These are phyloP conservation scores for Ascoidea tarda DNA, from an alignment of 805 yeast species.

Conservation along the genomic window DNA sequence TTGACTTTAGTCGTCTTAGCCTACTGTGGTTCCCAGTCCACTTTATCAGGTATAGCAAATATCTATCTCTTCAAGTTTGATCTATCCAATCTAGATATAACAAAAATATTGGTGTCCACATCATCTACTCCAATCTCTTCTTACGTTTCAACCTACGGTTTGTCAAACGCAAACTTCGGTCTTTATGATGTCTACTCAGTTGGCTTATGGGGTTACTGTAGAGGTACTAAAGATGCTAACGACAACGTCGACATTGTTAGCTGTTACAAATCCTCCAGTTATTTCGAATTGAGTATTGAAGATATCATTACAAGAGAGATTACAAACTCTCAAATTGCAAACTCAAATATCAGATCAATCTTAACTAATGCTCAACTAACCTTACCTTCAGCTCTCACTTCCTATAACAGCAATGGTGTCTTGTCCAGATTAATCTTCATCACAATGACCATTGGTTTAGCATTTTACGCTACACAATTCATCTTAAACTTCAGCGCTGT, in stretches of 20 bases:
- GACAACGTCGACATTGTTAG: slow-evolving; percentile 19
- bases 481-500: slow-evolving; percentile 30
- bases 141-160: slow-evolving; percentile 5
- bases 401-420: slow-evolving; percentile 27
- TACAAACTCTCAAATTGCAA: slow-evolving; percentile 12
- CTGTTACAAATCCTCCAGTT: slow-evolving; percentile 42
- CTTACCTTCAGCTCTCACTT: slow-evolving; percentile 40
- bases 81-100: slow-evolving; percentile 19
- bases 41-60: slow-evolving; percentile 23
- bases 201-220: slow-evolving; percentile 56
- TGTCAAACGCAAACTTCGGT: slow-evolving; percentile 17
- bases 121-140: slow-evolving; percentile 9
- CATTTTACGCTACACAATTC: slow-evolving; percentile 24
- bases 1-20: slow-evolving; percentile 33
- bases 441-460: slow-evolving; percentile 35
- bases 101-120: slow-evolving; percentile 11
- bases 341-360: slow-evolving; percentile 10
- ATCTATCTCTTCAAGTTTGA: slow-evolving; percentile 36
- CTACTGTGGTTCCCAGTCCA: slow-evolving; percentile 32
- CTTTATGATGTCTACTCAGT: slow-evolving; percentile 34
- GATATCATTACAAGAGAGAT: slow-evolving; percentile 15
- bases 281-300: slow-evolving; percentile 43
- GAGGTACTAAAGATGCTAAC: slow-evolving; percentile 20
- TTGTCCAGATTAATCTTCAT: slow-evolving; percentile 47
- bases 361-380: slow-evolving; percentile 20